These are phyloP conservation scores for Spizellomyces sp. DNA, from an alignment of 192 early-diverging fungal genomes.

Conservation along the genomic window DNA sequence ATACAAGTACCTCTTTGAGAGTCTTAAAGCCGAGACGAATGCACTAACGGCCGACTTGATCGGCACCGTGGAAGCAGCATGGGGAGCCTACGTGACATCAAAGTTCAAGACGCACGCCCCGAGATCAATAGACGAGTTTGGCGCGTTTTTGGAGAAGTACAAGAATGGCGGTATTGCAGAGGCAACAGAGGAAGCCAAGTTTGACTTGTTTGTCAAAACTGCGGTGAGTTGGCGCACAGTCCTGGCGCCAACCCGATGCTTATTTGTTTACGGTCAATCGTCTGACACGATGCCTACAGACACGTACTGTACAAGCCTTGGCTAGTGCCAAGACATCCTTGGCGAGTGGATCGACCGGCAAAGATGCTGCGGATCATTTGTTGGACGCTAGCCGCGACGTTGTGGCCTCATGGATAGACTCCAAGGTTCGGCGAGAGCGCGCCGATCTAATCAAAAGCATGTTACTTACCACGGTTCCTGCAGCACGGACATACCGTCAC, in stretches of 20 bases:
- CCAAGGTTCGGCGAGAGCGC: neutral
- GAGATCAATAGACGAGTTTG: conserved; percentile 56
- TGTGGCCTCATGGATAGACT: conserved; percentile 19
- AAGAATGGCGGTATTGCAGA: conserved; percentile 16
- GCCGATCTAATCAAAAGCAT: no score
- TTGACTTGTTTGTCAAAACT: conserved; percentile 73
- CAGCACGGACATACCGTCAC: conserved; percentile 69
- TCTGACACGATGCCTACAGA: no score
- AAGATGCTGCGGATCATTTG: conserved; percentile 25
- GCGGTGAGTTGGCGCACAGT: conserved; percentile 49
- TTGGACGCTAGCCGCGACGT: conserved; percentile 25
- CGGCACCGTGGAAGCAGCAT: conserved; percentile 60
- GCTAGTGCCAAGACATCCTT: conserved; percentile 41
- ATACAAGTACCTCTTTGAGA: conserved; percentile 77
- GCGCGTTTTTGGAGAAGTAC: conserved; percentile 47
- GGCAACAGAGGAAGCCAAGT: conserved; percentile 63
- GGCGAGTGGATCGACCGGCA: neutral
- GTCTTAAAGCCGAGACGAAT: conserved; percentile 40
- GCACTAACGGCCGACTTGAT: conserved; percentile 54
- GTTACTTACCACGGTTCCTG: no score
- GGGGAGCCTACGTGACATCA: conserved; percentile 61
- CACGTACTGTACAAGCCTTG: conserved; percentile 40
- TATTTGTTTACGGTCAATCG: no score
- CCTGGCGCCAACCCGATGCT: neutral
- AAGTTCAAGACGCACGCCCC: conserved; percentile 54